Conservation (phyloP, 1,139 yeast genomes). For the Starmera stellimalicola region DNA sequence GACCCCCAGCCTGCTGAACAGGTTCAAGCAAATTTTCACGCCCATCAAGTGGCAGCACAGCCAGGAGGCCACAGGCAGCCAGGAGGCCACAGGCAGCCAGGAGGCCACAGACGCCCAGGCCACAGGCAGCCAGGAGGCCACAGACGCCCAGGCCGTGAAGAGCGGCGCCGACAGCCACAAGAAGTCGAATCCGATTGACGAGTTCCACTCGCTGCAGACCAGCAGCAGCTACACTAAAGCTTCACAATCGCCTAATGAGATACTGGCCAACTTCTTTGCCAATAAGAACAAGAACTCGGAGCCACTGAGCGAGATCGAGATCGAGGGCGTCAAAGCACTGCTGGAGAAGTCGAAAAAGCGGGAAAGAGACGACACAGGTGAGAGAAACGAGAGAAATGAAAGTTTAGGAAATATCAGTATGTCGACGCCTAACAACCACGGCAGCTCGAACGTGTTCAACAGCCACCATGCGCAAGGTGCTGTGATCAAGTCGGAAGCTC, state of each 20-base stretch:
- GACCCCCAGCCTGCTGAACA: slow-evolving; percentile 12
- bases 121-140: not conserved
- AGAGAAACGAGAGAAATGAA: no score
- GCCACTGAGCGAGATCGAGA: slow-evolving; percentile 69
- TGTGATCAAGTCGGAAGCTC: slow-evolving; percentile 2
- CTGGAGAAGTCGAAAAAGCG: slow-evolving; percentile 32
- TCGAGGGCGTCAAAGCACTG: slow-evolving; percentile 72
- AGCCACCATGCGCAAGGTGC: no score
- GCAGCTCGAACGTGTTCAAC: no score
- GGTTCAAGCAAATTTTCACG: slow-evolving; percentile 17
- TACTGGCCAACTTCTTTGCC: slow-evolving; percentile 63
- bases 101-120: not conserved
- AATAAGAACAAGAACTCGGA: slow-evolving; percentile 65
- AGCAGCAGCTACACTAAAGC: no score
- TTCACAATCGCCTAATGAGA: slow-evolving; percentile 37
- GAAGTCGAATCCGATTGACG: slow-evolving; percentile 15
- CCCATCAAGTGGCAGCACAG: slow-evolving; percentile 11
- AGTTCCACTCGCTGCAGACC: slow-evolving; percentile 9
- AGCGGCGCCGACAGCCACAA: no score
- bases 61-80: slow-evolving; percentile 1
- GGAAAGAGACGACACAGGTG: no score
- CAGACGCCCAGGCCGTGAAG: not conserved
- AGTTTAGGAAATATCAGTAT: no score
- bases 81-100: not conserved
- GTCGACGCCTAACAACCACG: no score